Evolutionary conservation across 805 yeast genomes (phyloP).

Genomic region (Ogataea sp.): DNA sequence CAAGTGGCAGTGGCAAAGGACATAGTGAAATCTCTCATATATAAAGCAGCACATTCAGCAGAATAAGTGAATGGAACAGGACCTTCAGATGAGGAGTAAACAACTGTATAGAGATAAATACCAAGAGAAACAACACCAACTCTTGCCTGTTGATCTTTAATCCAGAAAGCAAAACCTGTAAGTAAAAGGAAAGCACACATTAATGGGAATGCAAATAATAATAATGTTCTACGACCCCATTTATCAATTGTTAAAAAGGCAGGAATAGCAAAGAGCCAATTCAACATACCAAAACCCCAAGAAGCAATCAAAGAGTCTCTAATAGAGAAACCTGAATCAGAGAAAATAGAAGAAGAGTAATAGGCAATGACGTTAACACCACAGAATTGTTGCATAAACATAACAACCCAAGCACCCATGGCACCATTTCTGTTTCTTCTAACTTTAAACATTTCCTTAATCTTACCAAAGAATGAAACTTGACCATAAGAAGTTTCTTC

Average conservation of each 20-base stretch:
- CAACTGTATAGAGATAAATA: conserved; percentile 62
- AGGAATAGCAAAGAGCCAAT: conserved; percentile 75
- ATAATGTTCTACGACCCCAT: conserved; percentile 61
- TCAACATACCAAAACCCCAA: conserved; percentile 79
- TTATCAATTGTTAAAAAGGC: conserved; percentile 75
- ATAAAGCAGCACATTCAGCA: conserved; percentile 77
- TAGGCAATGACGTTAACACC: conserved; percentile 86
- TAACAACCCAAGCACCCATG: conserved; percentile 70
- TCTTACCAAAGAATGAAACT: conserved; percentile 36
- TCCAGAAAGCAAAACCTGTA: conserved; percentile 69
- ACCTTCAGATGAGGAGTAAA: conserved; percentile 81
- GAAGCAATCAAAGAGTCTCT: conserved; percentile 67
- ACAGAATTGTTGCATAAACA: conserved; percentile 89
- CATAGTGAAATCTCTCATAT: conserved; percentile 75
- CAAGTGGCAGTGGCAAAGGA: conserved; percentile 68
- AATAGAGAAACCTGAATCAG: conserved; percentile 55
- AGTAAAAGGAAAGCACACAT: conserved; percentile 53
- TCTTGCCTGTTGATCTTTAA: conserved; percentile 36
- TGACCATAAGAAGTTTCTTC: conserved; percentile 47
- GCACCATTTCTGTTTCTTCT: conserved; percentile 83
- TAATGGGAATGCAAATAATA: conserved; percentile 53
- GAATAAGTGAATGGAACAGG: conserved; percentile 87
- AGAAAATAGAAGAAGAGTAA: conserved; percentile 72
- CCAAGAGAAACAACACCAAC: conserved; percentile 65
- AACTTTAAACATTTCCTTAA: conserved; percentile 54